Base-by-base conservation (phyloP, 2,329 filamentous ascomycete genomes). In the Curvularia lunata region DNA sequence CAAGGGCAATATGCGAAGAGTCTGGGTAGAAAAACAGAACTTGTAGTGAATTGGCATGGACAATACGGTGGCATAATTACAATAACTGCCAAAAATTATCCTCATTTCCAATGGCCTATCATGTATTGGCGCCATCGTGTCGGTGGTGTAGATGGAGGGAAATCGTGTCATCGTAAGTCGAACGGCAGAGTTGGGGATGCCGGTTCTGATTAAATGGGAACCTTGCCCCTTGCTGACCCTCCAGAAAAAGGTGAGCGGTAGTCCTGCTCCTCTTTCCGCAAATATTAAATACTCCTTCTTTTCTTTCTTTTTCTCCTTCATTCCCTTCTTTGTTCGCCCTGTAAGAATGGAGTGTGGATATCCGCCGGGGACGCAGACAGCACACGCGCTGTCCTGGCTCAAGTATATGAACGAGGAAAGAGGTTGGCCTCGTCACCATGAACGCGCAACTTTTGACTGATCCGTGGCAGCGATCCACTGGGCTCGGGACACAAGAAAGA, bases 101-200 rank as follows among this genome's bases (percentile, higher is more conserved):
- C 23, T 28, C 34, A 6, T 19, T n/a, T 40, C 34, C 23, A 40
- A 30, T 16, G n/a, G 7, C 9, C 34, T 18, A 32, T 41, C 42
- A 40, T 59, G 56, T 48, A 41, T 55, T 47, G 21, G 52, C 30
- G 28, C 52, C 56, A 38, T 34, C 18, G 13, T 37, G 23, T 43
- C 43, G 28, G 41, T 38, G 21, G 51, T 30, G 28, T 55, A 47
- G 21, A 16, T 27, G 18, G 18, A 19, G 56, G 28, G 38, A 38
- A 45, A 42, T 61, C 64, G 56, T 66, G 51, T 53, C 52, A 48
- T 63, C 59, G 58, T 66, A 64, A 64, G 54, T 54, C 52, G 21
- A 58, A 46, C 54, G 16, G 34, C 34, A 37, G 34, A n/a, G 16
- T 37, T 37, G 6, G 5, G 34, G 8, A 18, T 37, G 37, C 37